Percentiles rank a stretch among this genome's conserved stretches.
These are phyloP conservation scores for Fusarium sp. DNA, from an alignment of 2,329 filamentous ascomycete genomes.

Conservation along the genomic window DNA sequence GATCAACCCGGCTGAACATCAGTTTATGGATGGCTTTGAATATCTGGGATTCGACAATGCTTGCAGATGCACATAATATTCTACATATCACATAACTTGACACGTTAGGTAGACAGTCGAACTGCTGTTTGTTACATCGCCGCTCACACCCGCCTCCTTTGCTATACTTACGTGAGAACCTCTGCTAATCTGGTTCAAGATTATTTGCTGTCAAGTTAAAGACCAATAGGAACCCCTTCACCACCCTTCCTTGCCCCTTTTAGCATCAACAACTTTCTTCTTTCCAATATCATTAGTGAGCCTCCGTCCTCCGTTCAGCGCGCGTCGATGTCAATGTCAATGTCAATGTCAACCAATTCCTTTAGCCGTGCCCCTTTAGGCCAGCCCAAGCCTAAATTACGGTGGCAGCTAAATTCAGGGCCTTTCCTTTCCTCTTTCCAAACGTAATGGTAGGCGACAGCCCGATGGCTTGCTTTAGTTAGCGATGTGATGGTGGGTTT, in stretches of 20 bases:
- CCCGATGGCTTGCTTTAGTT: slow-evolving; percentile 9
- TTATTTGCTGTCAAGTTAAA: background rate
- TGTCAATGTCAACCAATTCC: background rate
- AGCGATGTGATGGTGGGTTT: slow-evolving; percentile 23
- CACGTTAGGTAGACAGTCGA: background rate
- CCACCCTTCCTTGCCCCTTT: slow-evolving; percentile 10
- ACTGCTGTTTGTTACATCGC: slow-evolving; percentile 1
- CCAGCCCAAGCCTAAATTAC: slow-evolving; percentile 38
- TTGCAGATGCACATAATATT: slow-evolving; percentile 3
- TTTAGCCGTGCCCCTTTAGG: background rate
- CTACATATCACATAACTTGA: slow-evolving; percentile 2
- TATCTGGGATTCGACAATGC: slow-evolving; percentile 21
- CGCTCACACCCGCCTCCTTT: slow-evolving; percentile 32
- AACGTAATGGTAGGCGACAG: slow-evolving; percentile 26
- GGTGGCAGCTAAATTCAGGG: slow-evolving; percentile 44
- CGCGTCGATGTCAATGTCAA: background rate
- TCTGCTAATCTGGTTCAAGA: slow-evolving; percentile 15
- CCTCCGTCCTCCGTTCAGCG: slow-evolving; percentile 9
- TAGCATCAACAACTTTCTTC: background rate
- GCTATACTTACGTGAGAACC: slow-evolving; percentile 41
- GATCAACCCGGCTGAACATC: slow-evolving; percentile 13
- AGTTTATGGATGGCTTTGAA: background rate
- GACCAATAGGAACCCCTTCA: slow-evolving; percentile 4
- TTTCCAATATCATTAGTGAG: slow-evolving; percentile 5
- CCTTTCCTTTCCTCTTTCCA: slow-evolving; percentile 26